Conservation (phyloP, 257 asterid genomes). For the Petunia secreta region DNA sequence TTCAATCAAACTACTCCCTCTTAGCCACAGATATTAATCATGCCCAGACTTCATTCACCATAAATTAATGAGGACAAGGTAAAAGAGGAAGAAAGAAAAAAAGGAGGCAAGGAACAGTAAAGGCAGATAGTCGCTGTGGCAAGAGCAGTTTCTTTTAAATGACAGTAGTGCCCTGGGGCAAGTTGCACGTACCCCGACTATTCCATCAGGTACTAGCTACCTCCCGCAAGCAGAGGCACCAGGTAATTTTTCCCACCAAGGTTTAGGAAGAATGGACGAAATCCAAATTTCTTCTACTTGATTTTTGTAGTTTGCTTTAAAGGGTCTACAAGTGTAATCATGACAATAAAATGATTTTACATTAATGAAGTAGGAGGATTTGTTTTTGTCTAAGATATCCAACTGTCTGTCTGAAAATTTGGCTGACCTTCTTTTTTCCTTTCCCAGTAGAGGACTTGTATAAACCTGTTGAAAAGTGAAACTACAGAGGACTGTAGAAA, state of each 20-base stretch:
- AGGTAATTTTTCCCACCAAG: too few relatives aligned
- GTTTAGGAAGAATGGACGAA: too few relatives aligned
- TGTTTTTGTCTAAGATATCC: not conserved
- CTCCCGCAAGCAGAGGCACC: too few relatives aligned
- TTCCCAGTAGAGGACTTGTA: not conserved
- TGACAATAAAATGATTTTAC: not conserved
- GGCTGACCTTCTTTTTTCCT: not conserved
- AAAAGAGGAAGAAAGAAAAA: not conserved
- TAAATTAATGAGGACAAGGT: not conserved
- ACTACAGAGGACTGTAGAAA: not conserved
- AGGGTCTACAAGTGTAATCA: conserved; percentile 17
- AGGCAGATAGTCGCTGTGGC: too few relatives aligned
- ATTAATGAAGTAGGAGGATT: not conserved
- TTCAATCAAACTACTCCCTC: conserved; percentile 13
- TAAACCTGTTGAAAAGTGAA: not conserved
- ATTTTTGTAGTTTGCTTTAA: not conserved
- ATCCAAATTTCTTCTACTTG: not conserved
- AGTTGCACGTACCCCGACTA: too few relatives aligned
- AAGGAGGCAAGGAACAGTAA: not conserved
- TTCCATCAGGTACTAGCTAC: too few relatives aligned
- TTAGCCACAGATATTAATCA: not conserved
- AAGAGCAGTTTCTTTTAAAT: not conserved
- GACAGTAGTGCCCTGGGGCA: too few relatives aligned
- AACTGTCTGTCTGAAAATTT: not conserved
- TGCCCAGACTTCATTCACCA: not conserved